Evolutionary conservation across 2,329 filamentous ascomycete genomes (phyloP), one percentile per base, ranked within the genome.

Genomic region (Aphanocladium album): DNA sequence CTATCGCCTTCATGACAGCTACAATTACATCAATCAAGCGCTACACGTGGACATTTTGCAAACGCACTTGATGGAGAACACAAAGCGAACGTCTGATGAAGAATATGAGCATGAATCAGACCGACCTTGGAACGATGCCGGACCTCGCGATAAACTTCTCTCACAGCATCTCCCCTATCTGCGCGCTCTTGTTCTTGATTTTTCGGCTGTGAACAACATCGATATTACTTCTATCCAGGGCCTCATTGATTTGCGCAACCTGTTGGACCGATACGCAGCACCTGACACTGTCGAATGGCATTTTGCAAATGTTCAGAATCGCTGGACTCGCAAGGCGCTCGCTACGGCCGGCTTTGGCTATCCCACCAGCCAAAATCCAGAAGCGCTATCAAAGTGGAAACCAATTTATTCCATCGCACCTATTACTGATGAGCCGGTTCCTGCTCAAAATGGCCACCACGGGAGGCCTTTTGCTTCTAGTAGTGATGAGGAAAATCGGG

Each of bases 211-310:
- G 50, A 82, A 83, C 66, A 77, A 78, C 60, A 72, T 86, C 30
- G 84, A 87, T 62, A 77, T 84, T 9, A 86, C 83, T 0, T 80
- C 81, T 2, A 70, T 85, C 0, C 83, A 87, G 65, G 80, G 80
- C 0, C 72, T 87, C 12, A 74, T 84, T 50, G 83, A 86, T 65
- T 70, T 84, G 14, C 77, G 83, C 45, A 80, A 79, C 63, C 76
- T 80, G 23, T 73, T 87, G 2, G 80, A 84, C 67, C 74, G 77
- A 16, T 80, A 85, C 66, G 78, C 82, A 0, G 68, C 74, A 3
- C 80, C 80, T 0, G 74, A 78, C 45, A 63, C 68, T 0, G 78
- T 81, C 9, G 78, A 82, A 63, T 81, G 79, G 78, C 80, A 83
- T 64, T 79, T 87, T 65, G 82, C 83, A 1, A 76, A 77, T 45